Evolutionary conservation across 768 basidiomycete genomes (phyloP).

Genomic region (Holtermanniella nyarrowii): DNA sequence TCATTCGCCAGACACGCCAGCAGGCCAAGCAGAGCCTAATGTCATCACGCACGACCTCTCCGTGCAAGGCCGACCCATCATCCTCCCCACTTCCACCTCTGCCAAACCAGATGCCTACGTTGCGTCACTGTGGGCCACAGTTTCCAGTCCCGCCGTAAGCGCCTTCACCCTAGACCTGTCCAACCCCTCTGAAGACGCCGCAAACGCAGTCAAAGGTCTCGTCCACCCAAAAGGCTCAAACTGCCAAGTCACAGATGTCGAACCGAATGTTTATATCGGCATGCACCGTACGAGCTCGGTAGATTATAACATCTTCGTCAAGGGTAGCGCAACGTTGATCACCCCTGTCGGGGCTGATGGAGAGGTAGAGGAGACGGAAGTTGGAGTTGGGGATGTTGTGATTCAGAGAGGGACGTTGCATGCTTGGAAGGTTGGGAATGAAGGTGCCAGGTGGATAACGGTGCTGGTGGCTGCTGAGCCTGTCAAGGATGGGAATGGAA

Average conservation of each 20-base stretch:
- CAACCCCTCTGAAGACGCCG: slow-evolving; percentile 10
- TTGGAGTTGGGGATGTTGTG: slow-evolving; percentile 33
- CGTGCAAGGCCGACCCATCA: slow-evolving; percentile 10
- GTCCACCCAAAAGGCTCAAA: slow-evolving; percentile 25
- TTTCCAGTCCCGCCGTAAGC: slow-evolving; percentile 7
- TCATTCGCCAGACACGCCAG: slow-evolving; percentile 9
- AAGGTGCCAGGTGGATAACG: slow-evolving; percentile 32
- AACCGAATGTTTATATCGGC: slow-evolving; percentile 19
- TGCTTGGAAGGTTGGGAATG: slow-evolving; percentile 33
- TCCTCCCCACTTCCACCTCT: slow-evolving; percentile 9
- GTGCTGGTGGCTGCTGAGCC: slow-evolving; percentile 29
- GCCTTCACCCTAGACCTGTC: background rate
- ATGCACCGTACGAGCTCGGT: slow-evolving; percentile 37
- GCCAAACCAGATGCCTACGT: slow-evolving; percentile 16
- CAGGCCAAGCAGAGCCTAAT: no score
- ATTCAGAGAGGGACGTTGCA: slow-evolving; percentile 38
- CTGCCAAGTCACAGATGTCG: slow-evolving; percentile 28
- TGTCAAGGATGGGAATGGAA: slow-evolving; percentile 13
- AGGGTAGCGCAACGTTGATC: slow-evolving; percentile 21
- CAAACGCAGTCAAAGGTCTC: slow-evolving; percentile 10
- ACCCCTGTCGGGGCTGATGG: slow-evolving; percentile 13
- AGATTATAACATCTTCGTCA: slow-evolving; percentile 35
- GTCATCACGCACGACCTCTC: slow-evolving; percentile 7
- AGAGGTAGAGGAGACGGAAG: slow-evolving; percentile 20
- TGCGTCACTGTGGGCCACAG: slow-evolving; percentile 13